Percentiles rank a stretch among this genome's conserved stretches.
Conservation (phyloP, 164 flowering plant genomes). For the Cinnamomum chago region DNA sequence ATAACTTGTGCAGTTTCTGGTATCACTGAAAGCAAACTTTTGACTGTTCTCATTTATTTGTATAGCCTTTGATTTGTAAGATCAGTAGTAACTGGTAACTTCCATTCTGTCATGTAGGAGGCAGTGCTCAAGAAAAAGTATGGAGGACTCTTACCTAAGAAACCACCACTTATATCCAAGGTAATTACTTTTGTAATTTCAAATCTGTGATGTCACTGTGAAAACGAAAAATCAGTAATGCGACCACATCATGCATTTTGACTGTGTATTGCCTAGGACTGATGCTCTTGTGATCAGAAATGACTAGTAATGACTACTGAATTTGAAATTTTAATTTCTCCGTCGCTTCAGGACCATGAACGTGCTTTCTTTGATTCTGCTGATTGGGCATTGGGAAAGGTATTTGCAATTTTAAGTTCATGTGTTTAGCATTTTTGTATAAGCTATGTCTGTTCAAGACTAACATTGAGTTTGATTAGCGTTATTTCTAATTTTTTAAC, state of each 20-base stretch:
- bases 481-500: constrained; percentile 3
- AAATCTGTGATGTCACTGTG: neutral
- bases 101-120: constrained; percentile 46
- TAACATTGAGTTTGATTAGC: neutral
- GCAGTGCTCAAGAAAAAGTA: constrained; percentile 72
- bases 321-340: neutral
- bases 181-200: constrained; percentile 33
- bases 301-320: neutral
- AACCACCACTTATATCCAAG: constrained; percentile 84
- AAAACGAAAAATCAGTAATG: too few species aligned
- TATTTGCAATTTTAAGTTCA: constrained; percentile 15
- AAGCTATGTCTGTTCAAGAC: neutral
- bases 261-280: neutral
- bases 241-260: neutral
- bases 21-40: too few species aligned
- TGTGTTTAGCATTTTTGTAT: neutral
- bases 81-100: neutral
- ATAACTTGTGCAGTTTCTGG: neutral
- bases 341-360: constrained; percentile 70
- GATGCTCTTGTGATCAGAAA: neutral
- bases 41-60: neutral
- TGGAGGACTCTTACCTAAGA: constrained; percentile 77
- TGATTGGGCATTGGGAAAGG: constrained; percentile 99
- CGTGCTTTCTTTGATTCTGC: constrained; percentile 99
- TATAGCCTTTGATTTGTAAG: neutral